Percentiles rank a stretch among this genome's conserved stretches.
These are phyloP conservation scores for Incumbomyces lentus DNA, from an alignment of 2,329 filamentous ascomycete genomes.

Conservation along the genomic window DNA sequence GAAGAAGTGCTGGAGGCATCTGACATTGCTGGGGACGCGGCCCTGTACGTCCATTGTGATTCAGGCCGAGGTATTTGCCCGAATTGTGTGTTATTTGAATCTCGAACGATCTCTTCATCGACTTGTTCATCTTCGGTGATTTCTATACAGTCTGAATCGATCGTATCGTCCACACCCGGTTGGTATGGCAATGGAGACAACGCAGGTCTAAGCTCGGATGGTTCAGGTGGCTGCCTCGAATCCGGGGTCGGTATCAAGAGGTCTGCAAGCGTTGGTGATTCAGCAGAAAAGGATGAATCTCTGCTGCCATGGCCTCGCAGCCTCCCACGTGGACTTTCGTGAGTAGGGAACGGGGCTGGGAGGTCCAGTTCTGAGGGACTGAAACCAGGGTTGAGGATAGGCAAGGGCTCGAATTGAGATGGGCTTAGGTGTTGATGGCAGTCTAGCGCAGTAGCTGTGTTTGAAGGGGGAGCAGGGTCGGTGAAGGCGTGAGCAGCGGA, in stretches of 20 bases:
- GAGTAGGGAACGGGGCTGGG: background rate
- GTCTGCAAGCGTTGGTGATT: constrained; percentile 39
- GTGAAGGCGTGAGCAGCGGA: constrained; percentile 15
- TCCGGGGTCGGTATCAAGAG: constrained; percentile 40
- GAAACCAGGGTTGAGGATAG: constrained; percentile 1
- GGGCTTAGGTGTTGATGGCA: background rate
- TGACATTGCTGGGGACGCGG: constrained; percentile 27
- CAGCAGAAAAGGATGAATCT: constrained; percentile 25
- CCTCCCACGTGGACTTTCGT: constrained; percentile 6
- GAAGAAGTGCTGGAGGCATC: constrained; percentile 26
- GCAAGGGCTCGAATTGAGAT: background rate
- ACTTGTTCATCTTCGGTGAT: constrained; percentile 36
- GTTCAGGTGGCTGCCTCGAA: constrained; percentile 31
- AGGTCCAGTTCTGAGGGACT: constrained; percentile 1
- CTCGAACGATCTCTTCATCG: constrained; percentile 47
- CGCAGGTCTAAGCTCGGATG: constrained; percentile 17
- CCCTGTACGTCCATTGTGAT: constrained; percentile 11
- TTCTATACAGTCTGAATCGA: constrained; percentile 14
- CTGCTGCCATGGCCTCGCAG: constrained; percentile 21
- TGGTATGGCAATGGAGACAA: constrained; percentile 22
- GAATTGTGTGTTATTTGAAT: background rate
- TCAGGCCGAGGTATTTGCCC: constrained; percentile 1
- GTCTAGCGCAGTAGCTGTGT: background rate
- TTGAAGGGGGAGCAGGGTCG: background rate
- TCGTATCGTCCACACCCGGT: constrained; percentile 4